phyloP scores from a whole-genome alignment of 345 rosid genomes.

The Mallotus nudiflorus region DNA sequence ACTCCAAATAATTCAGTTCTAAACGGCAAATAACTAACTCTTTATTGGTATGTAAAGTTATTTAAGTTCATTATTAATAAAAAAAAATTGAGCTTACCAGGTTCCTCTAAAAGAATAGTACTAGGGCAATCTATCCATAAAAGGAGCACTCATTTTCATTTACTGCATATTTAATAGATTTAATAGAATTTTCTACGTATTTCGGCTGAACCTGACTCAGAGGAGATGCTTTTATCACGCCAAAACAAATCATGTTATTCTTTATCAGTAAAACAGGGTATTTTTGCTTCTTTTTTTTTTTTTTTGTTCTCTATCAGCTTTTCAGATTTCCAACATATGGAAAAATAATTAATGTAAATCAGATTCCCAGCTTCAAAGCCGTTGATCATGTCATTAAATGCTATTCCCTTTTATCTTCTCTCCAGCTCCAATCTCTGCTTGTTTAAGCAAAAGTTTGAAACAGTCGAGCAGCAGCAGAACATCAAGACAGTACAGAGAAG shows the following conservation, averaged over 20 bases:
- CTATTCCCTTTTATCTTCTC: slow-evolving; percentile 3
- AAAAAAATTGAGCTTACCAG: too few relatives aligned
- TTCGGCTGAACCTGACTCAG: slow-evolving; percentile 25
- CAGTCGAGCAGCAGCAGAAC: slow-evolving; percentile 11
- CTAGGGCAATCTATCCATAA: too few relatives aligned
- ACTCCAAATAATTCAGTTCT: too few relatives aligned
- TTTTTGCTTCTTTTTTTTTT: too few relatives aligned
- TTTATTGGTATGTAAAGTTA: too few relatives aligned
- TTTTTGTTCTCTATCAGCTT: too few relatives aligned
- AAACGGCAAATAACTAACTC: too few relatives aligned
- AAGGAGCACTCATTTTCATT: too few relatives aligned
- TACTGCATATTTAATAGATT: slow-evolving; percentile 27
- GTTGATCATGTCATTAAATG: slow-evolving; percentile 17
- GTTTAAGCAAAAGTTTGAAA: slow-evolving; percentile 20
- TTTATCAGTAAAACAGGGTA: too few relatives aligned
- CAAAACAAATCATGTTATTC: too few relatives aligned
- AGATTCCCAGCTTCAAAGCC: slow-evolving; percentile 8
- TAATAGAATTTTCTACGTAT: slow-evolving; percentile 27
- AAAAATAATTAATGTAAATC: slow-evolving; percentile 21
- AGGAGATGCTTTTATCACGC: slow-evolving; percentile 28
- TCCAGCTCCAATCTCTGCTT: background rate
- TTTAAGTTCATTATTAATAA: too few relatives aligned
- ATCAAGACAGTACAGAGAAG: slow-evolving; percentile 2
- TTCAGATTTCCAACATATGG: slow-evolving; percentile 10
- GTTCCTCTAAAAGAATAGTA: too few relatives aligned